Conservation (phyloP, 2,329 filamentous ascomycete species). For the Cladosporium sp. region DNA sequence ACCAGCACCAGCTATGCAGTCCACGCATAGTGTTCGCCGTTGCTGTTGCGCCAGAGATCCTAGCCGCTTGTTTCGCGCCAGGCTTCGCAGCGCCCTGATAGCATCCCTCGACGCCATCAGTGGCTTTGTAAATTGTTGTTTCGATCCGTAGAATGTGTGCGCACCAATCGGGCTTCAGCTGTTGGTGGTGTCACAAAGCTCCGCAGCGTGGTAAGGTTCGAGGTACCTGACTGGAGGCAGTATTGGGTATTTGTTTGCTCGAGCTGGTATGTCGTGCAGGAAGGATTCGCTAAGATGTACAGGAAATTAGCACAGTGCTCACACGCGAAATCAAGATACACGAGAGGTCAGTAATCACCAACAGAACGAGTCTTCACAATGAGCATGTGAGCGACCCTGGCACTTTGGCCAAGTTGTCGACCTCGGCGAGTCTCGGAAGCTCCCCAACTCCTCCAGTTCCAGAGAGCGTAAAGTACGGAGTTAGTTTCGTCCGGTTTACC, state of each 20-base stretch:
- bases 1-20: constrained; percentile 26
- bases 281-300: background rate
- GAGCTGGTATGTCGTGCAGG: background rate
- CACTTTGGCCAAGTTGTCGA: background rate
- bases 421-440: background rate
- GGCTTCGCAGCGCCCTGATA: constrained; percentile 25
- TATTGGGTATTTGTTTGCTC: background rate
- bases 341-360: background rate
- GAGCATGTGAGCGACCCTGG: constrained; percentile 1
- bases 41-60: constrained; percentile 22
- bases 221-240: background rate
- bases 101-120: constrained; percentile 9
- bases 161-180: constrained; percentile 14
- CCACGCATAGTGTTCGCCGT: constrained; percentile 27
- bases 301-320: background rate
- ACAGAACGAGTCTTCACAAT: background rate
- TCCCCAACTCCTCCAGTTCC: background rate
- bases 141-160: background rate
- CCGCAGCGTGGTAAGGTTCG: background rate
- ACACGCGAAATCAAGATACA: background rate
- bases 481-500: background rate
- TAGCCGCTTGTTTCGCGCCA: constrained; percentile 21
- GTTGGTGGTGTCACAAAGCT: background rate
- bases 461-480: background rate
- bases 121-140: constrained; percentile 20